phyloP scores from a whole-genome alignment of 2,329 filamentous ascomycete genomes.

The Colletotrichum theobromicola region DNA sequence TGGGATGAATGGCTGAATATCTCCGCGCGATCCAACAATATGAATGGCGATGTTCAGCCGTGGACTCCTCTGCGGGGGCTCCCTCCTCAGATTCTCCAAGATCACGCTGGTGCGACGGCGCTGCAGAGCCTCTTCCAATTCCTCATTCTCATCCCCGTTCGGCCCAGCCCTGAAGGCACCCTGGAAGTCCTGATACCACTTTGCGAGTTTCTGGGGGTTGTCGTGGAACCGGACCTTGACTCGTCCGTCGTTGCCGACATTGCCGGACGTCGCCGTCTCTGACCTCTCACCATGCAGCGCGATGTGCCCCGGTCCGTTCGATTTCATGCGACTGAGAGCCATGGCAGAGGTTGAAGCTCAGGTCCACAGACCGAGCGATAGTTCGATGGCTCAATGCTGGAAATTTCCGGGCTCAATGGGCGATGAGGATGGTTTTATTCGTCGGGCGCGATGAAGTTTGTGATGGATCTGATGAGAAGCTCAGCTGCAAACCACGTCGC shows the following conservation, averaged over 20 bases:
- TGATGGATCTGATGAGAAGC: neutral
- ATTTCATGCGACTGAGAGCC: slow-evolving; percentile 32
- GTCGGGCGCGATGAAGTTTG: neutral
- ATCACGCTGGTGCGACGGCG: slow-evolving; percentile 5
- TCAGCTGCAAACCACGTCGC: neutral
- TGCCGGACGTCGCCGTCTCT: slow-evolving; percentile 27
- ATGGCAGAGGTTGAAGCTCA: slow-evolving; percentile 14
- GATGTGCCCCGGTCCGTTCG: slow-evolving; percentile 30
- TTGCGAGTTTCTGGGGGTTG: slow-evolving; percentile 28
- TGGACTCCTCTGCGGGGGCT: slow-evolving; percentile 16
- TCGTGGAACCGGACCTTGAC: slow-evolving; percentile 35
- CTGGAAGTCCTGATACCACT: slow-evolving; percentile 30
- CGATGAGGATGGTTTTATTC: neutral
- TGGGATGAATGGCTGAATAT: slow-evolving; percentile 60
- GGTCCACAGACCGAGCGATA: neutral
- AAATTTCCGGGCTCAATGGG: neutral
- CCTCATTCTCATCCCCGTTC: neutral
- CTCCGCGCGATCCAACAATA: slow-evolving; percentile 34
- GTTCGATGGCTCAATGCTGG: neutral
- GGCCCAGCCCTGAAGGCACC: neutral
- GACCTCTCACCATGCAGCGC: slow-evolving; percentile 26
- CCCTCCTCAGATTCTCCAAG: neutral
- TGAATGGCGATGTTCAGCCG: slow-evolving; percentile 37
- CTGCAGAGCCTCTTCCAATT: neutral
- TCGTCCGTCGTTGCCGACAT: slow-evolving; percentile 33